phyloP scores from a whole-genome alignment of 108 stramenopile species.

The Cyclostephanos tholiformis region DNA sequence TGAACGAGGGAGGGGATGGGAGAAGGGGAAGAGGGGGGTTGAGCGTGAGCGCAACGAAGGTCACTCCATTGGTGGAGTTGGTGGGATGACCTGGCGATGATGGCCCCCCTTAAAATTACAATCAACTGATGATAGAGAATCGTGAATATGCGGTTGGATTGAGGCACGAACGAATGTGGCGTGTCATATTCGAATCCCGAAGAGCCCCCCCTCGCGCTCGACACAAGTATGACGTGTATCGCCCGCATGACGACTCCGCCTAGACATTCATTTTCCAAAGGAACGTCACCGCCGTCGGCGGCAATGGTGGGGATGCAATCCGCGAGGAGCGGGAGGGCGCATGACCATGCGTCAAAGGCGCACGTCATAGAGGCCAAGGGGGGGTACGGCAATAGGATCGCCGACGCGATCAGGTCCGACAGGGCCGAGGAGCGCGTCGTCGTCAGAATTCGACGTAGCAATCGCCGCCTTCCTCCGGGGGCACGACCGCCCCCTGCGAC shows the following conservation, averaged over 20 bases:
- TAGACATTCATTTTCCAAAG: conserved; percentile 10
- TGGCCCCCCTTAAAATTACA: too few species aligned
- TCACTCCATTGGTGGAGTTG: too few species aligned
- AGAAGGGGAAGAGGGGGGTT: too few species aligned
- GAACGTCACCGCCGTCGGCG: not conserved
- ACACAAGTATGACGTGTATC: conserved; percentile 29
- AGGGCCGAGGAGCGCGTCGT: conserved; percentile 27
- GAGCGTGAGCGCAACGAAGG: too few species aligned
- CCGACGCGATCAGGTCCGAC: conserved; percentile 19
- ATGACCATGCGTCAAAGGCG: conserved; percentile 17
- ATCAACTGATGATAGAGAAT: too few species aligned
- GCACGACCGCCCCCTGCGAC: not conserved
- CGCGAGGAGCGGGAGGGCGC: conserved; percentile 20
- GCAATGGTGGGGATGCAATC: conserved; percentile 29
- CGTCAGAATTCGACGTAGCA: conserved; percentile 6
- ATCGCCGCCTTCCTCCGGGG: too few species aligned
- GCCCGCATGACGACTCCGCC: conserved; percentile 27
- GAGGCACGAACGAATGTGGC: not conserved
- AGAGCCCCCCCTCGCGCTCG: not conserved
- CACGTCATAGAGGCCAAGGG: not conserved
- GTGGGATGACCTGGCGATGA: too few species aligned
- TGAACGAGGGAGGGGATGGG: too few species aligned
- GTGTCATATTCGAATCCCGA: not conserved
- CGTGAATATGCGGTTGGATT: too few species aligned
- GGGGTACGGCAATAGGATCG: conserved; percentile 22